A percentile compares a stretch with the other conserved stretches of the same genome.
Evolutionary conservation across 176 grass and related monocot species (phyloP).

Genomic region (Oryza rufipogon): DNA sequence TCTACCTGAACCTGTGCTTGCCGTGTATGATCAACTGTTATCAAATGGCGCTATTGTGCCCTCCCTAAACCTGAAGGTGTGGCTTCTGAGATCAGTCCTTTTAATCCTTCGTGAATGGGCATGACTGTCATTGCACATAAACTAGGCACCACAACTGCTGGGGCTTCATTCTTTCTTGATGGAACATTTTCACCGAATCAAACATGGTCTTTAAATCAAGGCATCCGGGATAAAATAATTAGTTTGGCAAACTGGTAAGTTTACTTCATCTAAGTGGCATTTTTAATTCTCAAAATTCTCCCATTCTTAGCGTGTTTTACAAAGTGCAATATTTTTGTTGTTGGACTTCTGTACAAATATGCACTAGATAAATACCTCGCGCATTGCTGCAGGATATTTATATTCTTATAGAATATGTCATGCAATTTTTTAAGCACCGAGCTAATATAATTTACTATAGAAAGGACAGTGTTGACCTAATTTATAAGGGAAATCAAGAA

Average conservation of each 20-base stretch:
- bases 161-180: constrained; percentile 64
- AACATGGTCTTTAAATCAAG: constrained; percentile 57
- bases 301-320: neutral
- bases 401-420: too few species aligned
- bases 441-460: too few species aligned
- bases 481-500: too few species aligned
- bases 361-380: neutral
- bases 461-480: too few species aligned
- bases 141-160: constrained; percentile 59
- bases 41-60: constrained; percentile 79
- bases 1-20: constrained; percentile 75
- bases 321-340: constrained; percentile 1
- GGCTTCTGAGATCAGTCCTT: constrained; percentile 86
- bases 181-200: constrained; percentile 71
- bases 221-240: constrained; percentile 77
- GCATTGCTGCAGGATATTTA: too few species aligned
- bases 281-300: neutral
- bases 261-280: constrained; percentile 1
- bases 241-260: constrained; percentile 85
- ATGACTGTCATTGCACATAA: constrained; percentile 69
- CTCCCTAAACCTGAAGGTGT: constrained; percentile 79
- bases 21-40: constrained; percentile 84
- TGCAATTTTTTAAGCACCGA: too few species aligned
- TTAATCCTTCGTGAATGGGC: constrained; percentile 79
- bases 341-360: constrained; percentile 18